Percentiles rank a stretch among this genome's conserved stretches.
Conservation (phyloP, 139 green algal species). For the Chlamydomonas urium region DNA sequence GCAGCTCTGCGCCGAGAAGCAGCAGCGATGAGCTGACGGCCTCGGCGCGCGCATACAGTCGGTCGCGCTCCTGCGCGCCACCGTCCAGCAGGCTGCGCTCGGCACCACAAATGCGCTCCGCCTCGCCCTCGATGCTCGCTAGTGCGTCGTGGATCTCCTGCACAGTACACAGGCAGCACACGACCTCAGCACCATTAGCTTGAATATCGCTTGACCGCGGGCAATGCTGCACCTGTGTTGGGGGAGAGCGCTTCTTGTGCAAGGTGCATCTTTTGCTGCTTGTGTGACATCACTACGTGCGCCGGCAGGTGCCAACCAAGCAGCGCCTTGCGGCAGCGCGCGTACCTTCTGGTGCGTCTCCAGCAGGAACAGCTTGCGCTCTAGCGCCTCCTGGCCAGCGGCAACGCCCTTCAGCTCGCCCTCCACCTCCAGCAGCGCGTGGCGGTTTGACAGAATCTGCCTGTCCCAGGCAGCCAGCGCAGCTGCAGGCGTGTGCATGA, state of each 20-base stretch:
- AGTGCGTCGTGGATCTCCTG: constrained; percentile 67
- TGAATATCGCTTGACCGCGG: no score
- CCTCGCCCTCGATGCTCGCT: constrained; percentile 64
- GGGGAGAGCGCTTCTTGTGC: no score
- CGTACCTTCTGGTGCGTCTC: constrained; percentile 79
- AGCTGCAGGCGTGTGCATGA: constrained; percentile 22
- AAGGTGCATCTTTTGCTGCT: not conserved
- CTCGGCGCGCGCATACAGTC: constrained; percentile 36
- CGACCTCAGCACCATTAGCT: not conserved
- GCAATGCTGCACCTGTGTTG: no score
- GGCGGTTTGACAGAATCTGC: constrained; percentile 74
- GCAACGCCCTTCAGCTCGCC: constrained; percentile 46
- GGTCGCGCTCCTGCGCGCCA: constrained; percentile 53
- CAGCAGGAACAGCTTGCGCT: constrained; percentile 77
- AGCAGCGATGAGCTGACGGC: constrained; percentile 39
- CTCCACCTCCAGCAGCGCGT: constrained; percentile 73
- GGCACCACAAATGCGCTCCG: constrained; percentile 46
- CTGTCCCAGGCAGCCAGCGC: constrained; percentile 76
- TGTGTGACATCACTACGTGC: no score
- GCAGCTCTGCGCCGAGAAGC: constrained; percentile 53
- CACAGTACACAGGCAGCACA: not conserved
- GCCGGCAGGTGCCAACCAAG: no score
- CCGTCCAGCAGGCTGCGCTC: constrained; percentile 39
- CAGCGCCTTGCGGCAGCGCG: no score
- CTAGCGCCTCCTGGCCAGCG: constrained; percentile 68